Evolutionary conservation across 805 yeast genomes (phyloP), one percentile per base, ranked within the genome.

Genomic region (Candida nitratophila): DNA sequence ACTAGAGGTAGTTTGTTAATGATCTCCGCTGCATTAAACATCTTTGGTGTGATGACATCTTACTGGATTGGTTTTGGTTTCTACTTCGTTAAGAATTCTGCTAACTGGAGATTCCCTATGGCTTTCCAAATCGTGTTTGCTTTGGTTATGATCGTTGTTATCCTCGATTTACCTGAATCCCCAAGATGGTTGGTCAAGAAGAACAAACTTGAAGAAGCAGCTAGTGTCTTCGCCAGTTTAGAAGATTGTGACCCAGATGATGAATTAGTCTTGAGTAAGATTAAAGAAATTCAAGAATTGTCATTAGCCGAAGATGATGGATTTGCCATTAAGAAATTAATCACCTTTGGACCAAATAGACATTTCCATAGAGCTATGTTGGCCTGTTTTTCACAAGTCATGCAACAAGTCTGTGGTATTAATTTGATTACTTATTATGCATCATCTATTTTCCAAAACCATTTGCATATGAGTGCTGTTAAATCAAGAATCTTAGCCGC

Each of bases 1-100:
- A 77, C 81, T 73, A 75, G 83, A 44, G 72, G 90, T 59, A 87
- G 87, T 43, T 76, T 83, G 20, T 69, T 81, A 44, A 85, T 83
- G 29, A 76, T 50, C 10, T 55, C 52, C 32, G 80, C 52, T 68
- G 81, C 46, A 76, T 79, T 63, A 86, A 84, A 61, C 52, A 82
- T 87, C 4, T 71, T 84, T 69, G 90, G 90, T 32, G 66, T 81
- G 35, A 62, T 79, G 43, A 71, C 82, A 17, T 85, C 87, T 14
- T 71, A 79, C 58, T 74, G 82, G 47, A 71, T 83, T 21, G 74
- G 81, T 52, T 83, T 79, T 55, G 86, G 81, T 10, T 75, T 84
- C 15, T 70, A 79, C 49, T 63, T 60, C 37, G 63, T 77, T 41
- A 52, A 65, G 24, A 68, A 69, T 46, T 61, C 74, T 29, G 79